Conservation (phyloP, 2,329 filamentous ascomycete species). For the Xylaria sp. region DNA sequence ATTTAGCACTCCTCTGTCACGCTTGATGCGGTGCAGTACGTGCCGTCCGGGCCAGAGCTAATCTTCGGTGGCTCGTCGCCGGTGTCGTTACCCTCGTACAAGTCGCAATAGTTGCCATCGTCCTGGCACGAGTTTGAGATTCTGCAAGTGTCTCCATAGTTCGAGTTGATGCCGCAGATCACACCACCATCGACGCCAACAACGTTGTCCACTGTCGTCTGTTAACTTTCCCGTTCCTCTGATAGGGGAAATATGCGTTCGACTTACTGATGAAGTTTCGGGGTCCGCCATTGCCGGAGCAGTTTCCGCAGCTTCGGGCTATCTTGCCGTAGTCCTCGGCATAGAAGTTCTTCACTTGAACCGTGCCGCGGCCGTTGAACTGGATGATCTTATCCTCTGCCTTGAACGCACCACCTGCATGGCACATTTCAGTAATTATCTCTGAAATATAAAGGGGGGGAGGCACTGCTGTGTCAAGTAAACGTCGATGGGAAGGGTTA, state of each 20-base stretch:
- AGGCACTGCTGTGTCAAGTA: no score
- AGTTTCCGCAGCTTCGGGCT: constrained; percentile 47
- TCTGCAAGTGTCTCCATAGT: constrained; percentile 44
- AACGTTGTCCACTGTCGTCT: constrained; percentile 35
- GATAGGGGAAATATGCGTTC: not conserved
- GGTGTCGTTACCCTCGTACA: constrained; percentile 35
- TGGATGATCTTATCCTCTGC: constrained; percentile 40
- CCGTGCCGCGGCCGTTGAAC: constrained; percentile 37
- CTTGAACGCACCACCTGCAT: constrained; percentile 34
- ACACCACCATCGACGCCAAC: constrained; percentile 37
- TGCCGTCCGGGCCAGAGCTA: constrained; percentile 30
- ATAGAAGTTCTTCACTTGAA: constrained; percentile 38
- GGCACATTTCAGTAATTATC: not conserved
- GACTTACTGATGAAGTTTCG: constrained; percentile 36
- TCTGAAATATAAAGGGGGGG: no score
- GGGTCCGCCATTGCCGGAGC: constrained; percentile 36
- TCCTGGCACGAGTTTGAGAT: constrained; percentile 38
- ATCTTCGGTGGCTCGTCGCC: constrained; percentile 36
- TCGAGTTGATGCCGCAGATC: constrained; percentile 46
- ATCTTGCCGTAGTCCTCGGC: constrained; percentile 43
- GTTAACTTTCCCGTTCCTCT: not conserved
- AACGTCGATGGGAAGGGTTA: not conserved
- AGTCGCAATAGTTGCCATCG: constrained; percentile 30
- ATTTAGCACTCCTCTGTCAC: constrained; percentile 7
- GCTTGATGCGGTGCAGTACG: constrained; percentile 11